A percentile compares a stretch with the other conserved stretches of the same genome.
These are phyloP conservation scores for Auriscalpium orientale DNA, from an alignment of 768 basidiomycete species.

Conservation along the genomic window DNA sequence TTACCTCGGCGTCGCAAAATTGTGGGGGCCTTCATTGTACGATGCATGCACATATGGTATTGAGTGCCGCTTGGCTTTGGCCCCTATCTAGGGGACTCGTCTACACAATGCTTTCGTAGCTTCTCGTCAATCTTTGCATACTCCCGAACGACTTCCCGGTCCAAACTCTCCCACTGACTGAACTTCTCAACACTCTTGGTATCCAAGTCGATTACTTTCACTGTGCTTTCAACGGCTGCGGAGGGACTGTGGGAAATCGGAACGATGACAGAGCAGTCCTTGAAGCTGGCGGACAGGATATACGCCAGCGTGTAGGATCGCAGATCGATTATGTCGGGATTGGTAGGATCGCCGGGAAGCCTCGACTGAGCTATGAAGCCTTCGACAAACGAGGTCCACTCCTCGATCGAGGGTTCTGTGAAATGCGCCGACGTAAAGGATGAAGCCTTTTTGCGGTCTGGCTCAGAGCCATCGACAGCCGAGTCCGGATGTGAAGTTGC, in stretches of 20 bases:
- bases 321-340: conserved; percentile 36
- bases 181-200: conserved; percentile 64
- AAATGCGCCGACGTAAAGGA: conserved; percentile 12
- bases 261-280: conserved; percentile 83
- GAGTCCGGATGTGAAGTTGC: neutral
- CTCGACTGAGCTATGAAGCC: conserved; percentile 31
- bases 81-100: neutral
- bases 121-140: conserved; percentile 24
- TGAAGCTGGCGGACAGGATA: conserved; percentile 88
- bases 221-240: conserved; percentile 20
- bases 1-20: too few species aligned
- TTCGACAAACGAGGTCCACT: conserved; percentile 61
- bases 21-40: too few species aligned
- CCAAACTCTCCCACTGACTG: conserved; percentile 64
- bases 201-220: conserved; percentile 83
- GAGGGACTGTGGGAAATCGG: conserved; percentile 28
- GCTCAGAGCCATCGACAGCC: neutral
- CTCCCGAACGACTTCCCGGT: conserved; percentile 51
- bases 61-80: too few species aligned
- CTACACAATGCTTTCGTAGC: conserved; percentile 7
- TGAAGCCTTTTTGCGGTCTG: conserved; percentile 2
- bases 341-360: conserved; percentile 12
- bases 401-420: conserved; percentile 48
- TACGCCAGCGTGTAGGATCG: conserved; percentile 66
- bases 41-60: too few species aligned